These are phyloP conservation scores for Phaeolepiota aurea DNA, from an alignment of 768 basidiomycete species.

Conservation along the genomic window DNA sequence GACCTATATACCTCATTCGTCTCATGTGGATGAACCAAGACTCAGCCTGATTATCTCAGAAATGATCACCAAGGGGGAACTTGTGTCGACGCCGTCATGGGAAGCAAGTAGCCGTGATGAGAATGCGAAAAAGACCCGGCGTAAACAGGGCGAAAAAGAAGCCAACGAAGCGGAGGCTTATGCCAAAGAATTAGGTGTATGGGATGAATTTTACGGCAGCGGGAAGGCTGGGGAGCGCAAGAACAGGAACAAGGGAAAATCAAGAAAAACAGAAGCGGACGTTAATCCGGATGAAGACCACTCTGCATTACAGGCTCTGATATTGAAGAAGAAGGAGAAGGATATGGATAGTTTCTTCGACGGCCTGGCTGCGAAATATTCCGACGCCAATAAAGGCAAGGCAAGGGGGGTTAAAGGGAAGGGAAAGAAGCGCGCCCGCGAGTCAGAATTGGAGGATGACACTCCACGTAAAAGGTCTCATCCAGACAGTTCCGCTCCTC, in stretches of 20 bases:
- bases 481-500: slow-evolving; percentile 29
- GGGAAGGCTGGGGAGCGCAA: slow-evolving; percentile 59
- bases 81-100: slow-evolving; percentile 59
- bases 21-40: slow-evolving; percentile 76
- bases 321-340: slow-evolving; percentile 63
- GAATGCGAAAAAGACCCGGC: slow-evolving; percentile 66
- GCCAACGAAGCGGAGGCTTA: slow-evolving; percentile 76
- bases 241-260: slow-evolving; percentile 34
- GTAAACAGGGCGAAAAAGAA: slow-evolving; percentile 70
- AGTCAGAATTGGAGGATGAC: slow-evolving; percentile 28
- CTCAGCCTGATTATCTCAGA: slow-evolving; percentile 63
- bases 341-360: slow-evolving; percentile 70
- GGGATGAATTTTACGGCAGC: slow-evolving; percentile 87
- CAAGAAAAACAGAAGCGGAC: slow-evolving; percentile 29
- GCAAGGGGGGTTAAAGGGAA: slow-evolving; percentile 37
- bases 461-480: slow-evolving; percentile 46
- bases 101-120: slow-evolving; percentile 65
- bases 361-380: slow-evolving; percentile 65
- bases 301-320: slow-evolving; percentile 72
- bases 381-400: slow-evolving; percentile 29
- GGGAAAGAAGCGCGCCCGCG: slow-evolving; percentile 46
- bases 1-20: slow-evolving; percentile 80
- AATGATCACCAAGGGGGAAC: slow-evolving; percentile 52
- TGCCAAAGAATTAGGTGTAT: slow-evolving; percentile 85
- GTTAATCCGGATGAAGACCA: slow-evolving; percentile 44